These are phyloP conservation scores for Lachancea meyersii DNA, from an alignment of 805 yeast genomes.

Conservation along the genomic window DNA sequence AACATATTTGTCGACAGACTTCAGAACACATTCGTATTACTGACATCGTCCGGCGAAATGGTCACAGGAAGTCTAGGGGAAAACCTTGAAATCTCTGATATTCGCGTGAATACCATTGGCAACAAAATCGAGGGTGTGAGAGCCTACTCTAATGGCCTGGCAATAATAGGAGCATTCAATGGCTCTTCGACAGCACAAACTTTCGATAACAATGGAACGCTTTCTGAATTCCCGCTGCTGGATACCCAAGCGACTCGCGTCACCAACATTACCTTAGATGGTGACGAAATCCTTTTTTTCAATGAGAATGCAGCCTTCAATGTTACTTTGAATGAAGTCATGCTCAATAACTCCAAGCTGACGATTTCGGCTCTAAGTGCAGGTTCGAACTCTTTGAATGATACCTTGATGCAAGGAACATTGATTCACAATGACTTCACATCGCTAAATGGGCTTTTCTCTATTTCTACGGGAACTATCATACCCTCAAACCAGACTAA, in stretches of 20 bases:
- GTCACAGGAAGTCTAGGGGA: constrained; percentile 28
- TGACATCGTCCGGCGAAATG: constrained; percentile 39
- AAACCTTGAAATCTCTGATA: constrained; percentile 5
- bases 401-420: constrained; percentile 33
- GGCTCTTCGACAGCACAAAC: constrained; percentile 13
- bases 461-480: constrained; percentile 15
- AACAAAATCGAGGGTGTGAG: background rate
- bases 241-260: constrained; percentile 1
- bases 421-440: constrained; percentile 14
- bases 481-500: constrained; percentile 12
- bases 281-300: constrained; percentile 20
- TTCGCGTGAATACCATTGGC: constrained; percentile 14
- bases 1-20: constrained; percentile 29
- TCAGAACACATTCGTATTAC: constrained; percentile 42
- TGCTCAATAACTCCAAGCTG: constrained; percentile 23
- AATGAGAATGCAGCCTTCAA: constrained; percentile 28
- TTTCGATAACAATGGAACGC: constrained; percentile 20
- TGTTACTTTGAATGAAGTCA: constrained; percentile 17
- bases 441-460: constrained; percentile 16
- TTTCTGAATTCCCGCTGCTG: constrained; percentile 1
- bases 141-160: constrained; percentile 31
- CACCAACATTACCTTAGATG: constrained; percentile 20
- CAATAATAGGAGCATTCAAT: constrained; percentile 28
- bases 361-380: constrained; percentile 22
- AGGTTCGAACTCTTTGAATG: constrained; percentile 28